A percentile compares a stretch with the other conserved stretches of the same genome.
Conservation (phyloP, 805 yeast genomes). For the Starmerella potacharoeniae region DNA sequence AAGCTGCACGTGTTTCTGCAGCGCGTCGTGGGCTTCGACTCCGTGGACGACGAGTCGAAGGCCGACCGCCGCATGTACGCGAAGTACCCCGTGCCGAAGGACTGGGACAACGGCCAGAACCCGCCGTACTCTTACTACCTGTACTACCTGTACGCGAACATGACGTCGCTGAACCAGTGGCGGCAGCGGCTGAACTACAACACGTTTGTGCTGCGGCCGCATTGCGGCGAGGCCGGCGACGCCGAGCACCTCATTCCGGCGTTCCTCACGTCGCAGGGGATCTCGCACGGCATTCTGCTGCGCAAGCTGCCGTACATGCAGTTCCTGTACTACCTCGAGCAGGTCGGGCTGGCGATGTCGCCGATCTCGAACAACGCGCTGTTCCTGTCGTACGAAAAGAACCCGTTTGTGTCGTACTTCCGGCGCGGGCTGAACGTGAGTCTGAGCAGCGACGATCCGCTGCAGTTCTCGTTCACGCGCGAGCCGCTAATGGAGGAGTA, state of each 20-base stretch:
- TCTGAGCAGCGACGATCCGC: constrained; percentile 91
- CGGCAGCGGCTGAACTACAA: constrained; percentile 64
- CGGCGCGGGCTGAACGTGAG: constrained; percentile 90
- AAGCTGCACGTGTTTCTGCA: constrained; percentile 78
- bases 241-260: constrained; percentile 93
- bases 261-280: constrained; percentile 78
- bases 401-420: constrained; percentile 86
- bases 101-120: constrained; percentile 67
- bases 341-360: constrained; percentile 96
- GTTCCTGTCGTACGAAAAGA: constrained; percentile 90
- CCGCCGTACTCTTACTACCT: constrained; percentile 97
- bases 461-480: constrained; percentile 91
- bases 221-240: constrained; percentile 99
- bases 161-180: constrained; percentile 78
- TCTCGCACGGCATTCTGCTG: constrained; percentile 87
- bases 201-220: constrained; percentile 92
- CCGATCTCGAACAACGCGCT: constrained; percentile 94
- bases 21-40: constrained; percentile 94
- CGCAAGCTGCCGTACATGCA: constrained; percentile 93
- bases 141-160: constrained; percentile 77
- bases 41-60: constrained; percentile 96
- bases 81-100: constrained; percentile 73
- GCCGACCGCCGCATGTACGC: constrained; percentile 70
- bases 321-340: constrained; percentile 84
- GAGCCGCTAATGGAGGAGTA: constrained; percentile 97